phyloP scores from a whole-genome alignment of 805 yeast genomes.

The Blastobotrys robertii region DNA sequence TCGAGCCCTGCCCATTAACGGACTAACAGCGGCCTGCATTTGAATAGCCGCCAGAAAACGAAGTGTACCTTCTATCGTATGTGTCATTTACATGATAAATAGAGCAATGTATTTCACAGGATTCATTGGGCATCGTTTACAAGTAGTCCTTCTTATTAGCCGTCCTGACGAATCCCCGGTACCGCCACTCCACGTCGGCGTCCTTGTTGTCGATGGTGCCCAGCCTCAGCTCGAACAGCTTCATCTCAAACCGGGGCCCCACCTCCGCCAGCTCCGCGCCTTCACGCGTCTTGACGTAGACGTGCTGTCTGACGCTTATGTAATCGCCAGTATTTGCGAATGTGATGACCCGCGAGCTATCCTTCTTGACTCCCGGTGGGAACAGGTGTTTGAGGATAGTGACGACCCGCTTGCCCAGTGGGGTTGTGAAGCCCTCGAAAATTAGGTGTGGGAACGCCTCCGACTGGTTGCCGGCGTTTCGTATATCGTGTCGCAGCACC shows the following conservation, averaged over 20 bases:
- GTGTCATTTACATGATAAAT: too few relatives aligned
- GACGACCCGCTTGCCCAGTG: slow-evolving; percentile 73
- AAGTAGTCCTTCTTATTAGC: slow-evolving; percentile 91
- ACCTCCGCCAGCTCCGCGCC: slow-evolving; percentile 88
- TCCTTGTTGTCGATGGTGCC: slow-evolving; percentile 93
- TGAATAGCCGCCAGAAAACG: too few relatives aligned
- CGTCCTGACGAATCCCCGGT: slow-evolving; percentile 86
- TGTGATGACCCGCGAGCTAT: slow-evolving; percentile 83
- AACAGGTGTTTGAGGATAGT: slow-evolving; percentile 78
- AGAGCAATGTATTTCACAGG: not conserved
- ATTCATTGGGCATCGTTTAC: slow-evolving; percentile 21
- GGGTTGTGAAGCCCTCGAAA: slow-evolving; percentile 78
- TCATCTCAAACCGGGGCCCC: slow-evolving; percentile 98
- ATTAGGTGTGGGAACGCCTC: slow-evolving; percentile 92
- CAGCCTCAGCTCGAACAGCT: slow-evolving; percentile 73
- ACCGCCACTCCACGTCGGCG: slow-evolving; percentile 96
- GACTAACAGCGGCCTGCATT: not conserved
- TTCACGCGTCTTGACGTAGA: slow-evolving; percentile 81
- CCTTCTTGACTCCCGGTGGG: slow-evolving; percentile 94
- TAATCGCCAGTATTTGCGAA: slow-evolving; percentile 87
- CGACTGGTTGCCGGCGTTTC: slow-evolving; percentile 75
- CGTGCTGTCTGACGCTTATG: slow-evolving; percentile 90
- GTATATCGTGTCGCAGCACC: slow-evolving; percentile 83
- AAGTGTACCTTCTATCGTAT: too few relatives aligned
- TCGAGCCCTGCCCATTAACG: not conserved